Evolutionary conservation across 768 basidiomycete genomes (phyloP).

Genomic region (Pisolithus tinctorius): DNA sequence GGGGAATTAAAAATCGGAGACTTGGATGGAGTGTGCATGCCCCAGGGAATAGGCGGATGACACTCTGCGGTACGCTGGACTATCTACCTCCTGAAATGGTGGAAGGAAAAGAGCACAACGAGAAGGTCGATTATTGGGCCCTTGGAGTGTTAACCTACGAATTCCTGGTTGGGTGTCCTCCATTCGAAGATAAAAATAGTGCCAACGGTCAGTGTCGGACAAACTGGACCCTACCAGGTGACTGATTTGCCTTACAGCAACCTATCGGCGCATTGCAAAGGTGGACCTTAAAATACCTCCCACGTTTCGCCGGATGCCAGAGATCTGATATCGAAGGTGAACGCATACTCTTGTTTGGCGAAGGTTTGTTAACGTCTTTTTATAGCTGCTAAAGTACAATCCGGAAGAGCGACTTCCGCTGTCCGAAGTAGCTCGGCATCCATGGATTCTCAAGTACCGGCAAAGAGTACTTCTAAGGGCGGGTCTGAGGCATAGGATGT

Average conservation of each 20-base stretch:
- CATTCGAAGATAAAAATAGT: constrained; percentile 82
- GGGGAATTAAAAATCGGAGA: constrained; percentile 98
- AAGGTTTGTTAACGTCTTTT: constrained; percentile 5
- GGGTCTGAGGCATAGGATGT: constrained; percentile 15
- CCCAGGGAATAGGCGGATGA: constrained; percentile 81
- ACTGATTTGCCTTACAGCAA: constrained; percentile 43
- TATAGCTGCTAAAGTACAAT: constrained; percentile 77
- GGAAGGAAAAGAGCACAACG: constrained; percentile 81
- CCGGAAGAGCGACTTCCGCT: constrained; percentile 74
- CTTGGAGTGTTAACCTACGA: constrained; percentile 96
- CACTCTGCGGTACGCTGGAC: constrained; percentile 92
- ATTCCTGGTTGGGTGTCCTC: constrained; percentile 78
- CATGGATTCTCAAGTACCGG: constrained; percentile 76
- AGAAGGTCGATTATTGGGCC: constrained; percentile 94
- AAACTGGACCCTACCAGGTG: not conserved
- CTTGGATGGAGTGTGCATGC: constrained; percentile 98
- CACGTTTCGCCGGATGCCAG: constrained; percentile 38
- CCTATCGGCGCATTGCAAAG: constrained; percentile 81
- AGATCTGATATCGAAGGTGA: constrained; percentile 40
- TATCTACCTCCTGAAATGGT: constrained; percentile 99
- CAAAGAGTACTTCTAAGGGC: constrained; percentile 35
- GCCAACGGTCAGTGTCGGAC: constrained; percentile 51
- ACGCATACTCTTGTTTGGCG: not conserved
- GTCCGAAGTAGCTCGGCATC: constrained; percentile 68
- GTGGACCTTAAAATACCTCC: constrained; percentile 62